phyloP scores from a whole-genome alignment of 352 stramenopile species.

The Globisporangium alternatum region DNA sequence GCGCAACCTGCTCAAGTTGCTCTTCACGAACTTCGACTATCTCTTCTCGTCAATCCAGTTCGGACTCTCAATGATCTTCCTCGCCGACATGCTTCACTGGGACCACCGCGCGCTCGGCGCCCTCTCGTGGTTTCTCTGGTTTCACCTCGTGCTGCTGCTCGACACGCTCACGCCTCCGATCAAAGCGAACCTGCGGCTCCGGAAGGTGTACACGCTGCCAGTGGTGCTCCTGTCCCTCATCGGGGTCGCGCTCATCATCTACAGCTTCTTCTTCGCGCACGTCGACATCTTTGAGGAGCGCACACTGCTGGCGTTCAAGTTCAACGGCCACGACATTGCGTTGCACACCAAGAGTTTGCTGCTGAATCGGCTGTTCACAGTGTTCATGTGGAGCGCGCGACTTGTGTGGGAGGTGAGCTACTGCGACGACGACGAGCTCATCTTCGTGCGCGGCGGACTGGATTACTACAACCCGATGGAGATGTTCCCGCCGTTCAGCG shows the following conservation, averaged over 20 bases:
- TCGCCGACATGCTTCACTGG: constrained; percentile 36
- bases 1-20: constrained; percentile 17
- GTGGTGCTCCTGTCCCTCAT: constrained; percentile 22
- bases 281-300: constrained; percentile 25
- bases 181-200: constrained; percentile 20
- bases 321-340: constrained; percentile 22
- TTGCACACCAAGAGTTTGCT: constrained; percentile 39
- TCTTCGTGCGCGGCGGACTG: constrained; percentile 34
- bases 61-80: constrained; percentile 10
- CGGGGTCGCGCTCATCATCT: constrained; percentile 24
- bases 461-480: constrained; percentile 48
- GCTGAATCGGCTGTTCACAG: constrained; percentile 40
- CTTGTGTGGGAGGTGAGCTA: constrained; percentile 31
- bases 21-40: constrained; percentile 27
- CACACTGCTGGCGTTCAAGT: constrained; percentile 22
- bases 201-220: constrained; percentile 24
- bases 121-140: constrained; percentile 42
- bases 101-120: constrained; percentile 27
- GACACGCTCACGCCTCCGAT: constrained; percentile 40
- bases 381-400: constrained; percentile 39
- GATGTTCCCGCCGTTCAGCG: constrained; percentile 27
- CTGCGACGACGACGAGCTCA: constrained; percentile 35
- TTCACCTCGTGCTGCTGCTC: constrained; percentile 39
- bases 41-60: constrained; percentile 26
- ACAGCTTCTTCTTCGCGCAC: constrained; percentile 29